Percentiles rank a stretch among this genome's conserved stretches.
Evolutionary conservation across 257 asterid genomes (phyloP).

Genomic region (Ligustrum vulgare): DNA sequence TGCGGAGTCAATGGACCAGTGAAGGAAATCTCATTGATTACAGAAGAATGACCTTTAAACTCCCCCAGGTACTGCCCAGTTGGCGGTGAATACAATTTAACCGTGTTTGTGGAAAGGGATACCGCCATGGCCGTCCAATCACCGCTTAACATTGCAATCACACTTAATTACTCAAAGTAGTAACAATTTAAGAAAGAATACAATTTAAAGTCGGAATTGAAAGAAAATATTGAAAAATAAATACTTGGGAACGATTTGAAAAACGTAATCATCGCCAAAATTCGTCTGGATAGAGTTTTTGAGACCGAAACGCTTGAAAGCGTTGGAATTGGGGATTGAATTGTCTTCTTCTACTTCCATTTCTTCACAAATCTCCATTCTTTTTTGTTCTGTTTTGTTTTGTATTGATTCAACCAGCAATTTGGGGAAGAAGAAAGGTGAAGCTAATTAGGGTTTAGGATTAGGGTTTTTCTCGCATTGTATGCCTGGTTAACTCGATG

Average conservation of each 20-base stretch:
- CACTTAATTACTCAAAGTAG: background rate
- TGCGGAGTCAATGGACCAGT: conserved; percentile 61
- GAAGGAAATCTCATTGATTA: conserved; percentile 71
- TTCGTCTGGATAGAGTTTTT: conserved; percentile 79
- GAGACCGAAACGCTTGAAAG: conserved; percentile 57
- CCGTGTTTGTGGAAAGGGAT: conserved; percentile 80
- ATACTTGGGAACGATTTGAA: conserved; percentile 79
- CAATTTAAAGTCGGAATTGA: background rate
- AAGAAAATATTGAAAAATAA: background rate
- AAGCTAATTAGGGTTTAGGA: background rate
- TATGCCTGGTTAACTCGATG: background rate
- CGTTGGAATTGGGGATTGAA: conserved; percentile 12
- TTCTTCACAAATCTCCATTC: conserved; percentile 41
- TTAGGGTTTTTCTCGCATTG: background rate
- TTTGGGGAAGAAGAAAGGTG: background rate
- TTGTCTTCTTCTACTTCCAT: conserved; percentile 74
- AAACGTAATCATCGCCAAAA: conserved; percentile 89
- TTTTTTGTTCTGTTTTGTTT: background rate
- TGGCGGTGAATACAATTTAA: conserved; percentile 80
- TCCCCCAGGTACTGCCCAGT: conserved; percentile 90
- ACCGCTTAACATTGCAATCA: conserved; percentile 40
- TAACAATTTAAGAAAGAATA: background rate
- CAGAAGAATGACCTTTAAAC: conserved; percentile 65
- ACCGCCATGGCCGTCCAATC: conserved; percentile 96
- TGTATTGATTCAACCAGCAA: background rate